Conservation (phyloP, 2,329 filamentous ascomycete genomes). For the Hypoxylon rubiginosum region DNA sequence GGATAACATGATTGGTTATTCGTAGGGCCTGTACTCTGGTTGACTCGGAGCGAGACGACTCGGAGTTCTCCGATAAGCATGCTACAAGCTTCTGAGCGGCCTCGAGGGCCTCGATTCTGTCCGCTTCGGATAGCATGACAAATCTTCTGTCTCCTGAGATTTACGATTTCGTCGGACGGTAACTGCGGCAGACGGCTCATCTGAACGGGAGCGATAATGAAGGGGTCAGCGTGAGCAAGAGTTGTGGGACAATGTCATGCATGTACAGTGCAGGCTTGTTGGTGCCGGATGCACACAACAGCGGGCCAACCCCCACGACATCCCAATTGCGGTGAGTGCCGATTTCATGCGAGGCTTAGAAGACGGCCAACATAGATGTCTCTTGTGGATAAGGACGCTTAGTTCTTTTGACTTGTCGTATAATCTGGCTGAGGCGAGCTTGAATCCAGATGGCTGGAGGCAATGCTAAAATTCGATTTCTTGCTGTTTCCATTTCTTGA, state of each 20-base stretch:
- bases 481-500: background rate
- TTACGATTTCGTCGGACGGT: background rate
- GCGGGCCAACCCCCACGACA: background rate
- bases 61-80: background rate
- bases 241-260: background rate
- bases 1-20: background rate
- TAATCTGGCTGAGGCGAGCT: too few relatives aligned
- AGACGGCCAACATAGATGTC: background rate
- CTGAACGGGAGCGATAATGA: background rate
- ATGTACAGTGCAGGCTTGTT: background rate
- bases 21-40: background rate
- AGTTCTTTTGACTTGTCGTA: too few relatives aligned
- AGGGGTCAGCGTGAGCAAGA: background rate
- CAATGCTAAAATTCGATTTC: too few relatives aligned
- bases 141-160: background rate
- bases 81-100: conserved; percentile 10
- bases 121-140: conserved; percentile 1
- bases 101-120: conserved; percentile 11
- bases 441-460: too few relatives aligned
- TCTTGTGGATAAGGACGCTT: background rate
- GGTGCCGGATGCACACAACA: background rate
- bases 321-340: background rate
- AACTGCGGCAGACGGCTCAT: background rate
- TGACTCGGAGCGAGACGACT: conserved; percentile 4
- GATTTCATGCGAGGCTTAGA: background rate